Evolutionary conservation across 2,329 filamentous ascomycete genomes (phyloP).

Genomic region (Bipolaris zeicola): DNA sequence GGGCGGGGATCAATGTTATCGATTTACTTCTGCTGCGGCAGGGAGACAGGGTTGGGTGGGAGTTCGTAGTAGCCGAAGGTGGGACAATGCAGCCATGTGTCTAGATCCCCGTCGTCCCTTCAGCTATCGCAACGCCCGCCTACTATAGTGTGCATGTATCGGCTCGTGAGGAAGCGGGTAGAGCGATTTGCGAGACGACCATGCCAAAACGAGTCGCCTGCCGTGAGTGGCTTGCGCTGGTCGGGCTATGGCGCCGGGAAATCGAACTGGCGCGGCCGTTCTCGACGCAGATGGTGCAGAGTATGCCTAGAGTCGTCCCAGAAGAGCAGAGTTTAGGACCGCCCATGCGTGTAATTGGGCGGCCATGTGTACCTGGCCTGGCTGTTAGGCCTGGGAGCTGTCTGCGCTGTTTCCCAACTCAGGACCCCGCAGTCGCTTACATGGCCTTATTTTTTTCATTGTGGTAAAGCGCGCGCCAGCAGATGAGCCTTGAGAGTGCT

Average conservation of each 20-base stretch:
- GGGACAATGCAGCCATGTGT: slow-evolving; percentile 22
- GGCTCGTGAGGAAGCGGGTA: slow-evolving; percentile 22
- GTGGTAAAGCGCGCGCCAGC: slow-evolving; percentile 1
- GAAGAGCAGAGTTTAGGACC: slow-evolving; percentile 9
- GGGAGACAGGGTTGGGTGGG: slow-evolving; percentile 12
- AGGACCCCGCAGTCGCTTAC: background rate
- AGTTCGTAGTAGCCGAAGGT: slow-evolving; percentile 18
- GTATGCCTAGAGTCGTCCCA: background rate
- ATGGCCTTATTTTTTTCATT: background rate
- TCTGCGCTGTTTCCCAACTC: background rate
- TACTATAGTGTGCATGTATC: slow-evolving; percentile 29
- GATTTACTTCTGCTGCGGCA: slow-evolving; percentile 29
- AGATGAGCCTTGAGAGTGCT: background rate
- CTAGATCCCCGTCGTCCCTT: slow-evolving; percentile 14
- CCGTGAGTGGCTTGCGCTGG: slow-evolving; percentile 32
- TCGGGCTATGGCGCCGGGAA: slow-evolving; percentile 21
- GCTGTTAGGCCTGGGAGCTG: background rate
- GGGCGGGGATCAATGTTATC: slow-evolving; percentile 20
- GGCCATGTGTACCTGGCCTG: background rate
- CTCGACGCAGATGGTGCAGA: slow-evolving; percentile 14
- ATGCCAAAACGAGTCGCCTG: slow-evolving; percentile 13
- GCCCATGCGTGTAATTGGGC: background rate
- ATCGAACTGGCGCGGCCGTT: slow-evolving; percentile 19
- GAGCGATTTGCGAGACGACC: slow-evolving; percentile 25
- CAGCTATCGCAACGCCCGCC: slow-evolving; percentile 28